A percentile compares a stretch with the other conserved stretches of the same genome.
Evolutionary conservation across 1,139 yeast genomes (phyloP).

Genomic region (Yamadazyma oceani): DNA sequence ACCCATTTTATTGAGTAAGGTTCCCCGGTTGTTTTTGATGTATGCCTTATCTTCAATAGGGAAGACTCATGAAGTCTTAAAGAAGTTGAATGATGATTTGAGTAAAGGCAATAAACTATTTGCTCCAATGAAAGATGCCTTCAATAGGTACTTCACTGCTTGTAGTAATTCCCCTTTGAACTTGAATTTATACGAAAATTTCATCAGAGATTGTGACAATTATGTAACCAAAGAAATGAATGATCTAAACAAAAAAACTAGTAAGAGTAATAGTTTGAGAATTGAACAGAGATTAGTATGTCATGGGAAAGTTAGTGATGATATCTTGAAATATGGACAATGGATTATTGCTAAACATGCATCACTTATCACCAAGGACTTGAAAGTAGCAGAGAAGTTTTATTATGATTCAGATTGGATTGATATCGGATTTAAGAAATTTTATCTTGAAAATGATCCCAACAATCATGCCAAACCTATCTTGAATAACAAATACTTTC

Average conservation of each 20-base stretch:
- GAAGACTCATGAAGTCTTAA: slow-evolving; percentile 61
- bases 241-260: slow-evolving; percentile 21
- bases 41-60: slow-evolving; percentile 70
- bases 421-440: slow-evolving; percentile 38
- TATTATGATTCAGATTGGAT: slow-evolving; percentile 77
- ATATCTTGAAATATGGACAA: slow-evolving; percentile 33
- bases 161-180: slow-evolving; percentile 58
- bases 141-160: slow-evolving; percentile 53
- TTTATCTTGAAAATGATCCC: slow-evolving; percentile 7
- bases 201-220: slow-evolving; percentile 52
- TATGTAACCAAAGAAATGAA: slow-evolving; percentile 32
- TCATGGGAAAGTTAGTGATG: slow-evolving; percentile 56
- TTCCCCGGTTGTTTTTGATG: slow-evolving; percentile 68
- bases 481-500: slow-evolving; percentile 7
- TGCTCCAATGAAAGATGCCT: slow-evolving; percentile 56
- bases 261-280: slow-evolving; percentile 38
- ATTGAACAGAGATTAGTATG: slow-evolving; percentile 70
- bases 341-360: slow-evolving; percentile 35
- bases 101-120: slow-evolving; percentile 42
- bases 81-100: slow-evolving; percentile 44
- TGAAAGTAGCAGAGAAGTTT: slow-evolving; percentile 51
- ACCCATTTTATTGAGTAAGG: slow-evolving; percentile 61
- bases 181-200: slow-evolving; percentile 60
- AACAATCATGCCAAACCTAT: neutral
- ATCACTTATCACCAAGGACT: slow-evolving; percentile 35